These are phyloP conservation scores for Mucor ambiguus DNA, from an alignment of 371 early-diverging fungal genomes.

Conservation along the genomic window DNA sequence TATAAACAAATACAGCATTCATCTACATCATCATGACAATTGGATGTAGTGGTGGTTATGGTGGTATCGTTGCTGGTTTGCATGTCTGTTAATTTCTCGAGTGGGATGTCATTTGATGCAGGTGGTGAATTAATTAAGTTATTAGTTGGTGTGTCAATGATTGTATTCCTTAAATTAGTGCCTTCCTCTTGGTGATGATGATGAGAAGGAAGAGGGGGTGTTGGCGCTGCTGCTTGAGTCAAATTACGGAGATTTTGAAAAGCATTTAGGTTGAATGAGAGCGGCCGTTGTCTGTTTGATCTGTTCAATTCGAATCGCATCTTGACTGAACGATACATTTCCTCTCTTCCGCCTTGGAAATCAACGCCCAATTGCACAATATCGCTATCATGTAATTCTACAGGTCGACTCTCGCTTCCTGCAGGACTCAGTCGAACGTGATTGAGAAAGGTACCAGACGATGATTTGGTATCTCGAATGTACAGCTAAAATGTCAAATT, in stretches of 20 bases:
- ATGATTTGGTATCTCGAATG: constrained; percentile 82
- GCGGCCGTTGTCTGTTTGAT: constrained; percentile 24
- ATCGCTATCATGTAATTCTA: constrained; percentile 89
- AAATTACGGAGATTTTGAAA: constrained; percentile 34
- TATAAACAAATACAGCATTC: constrained; percentile 98
- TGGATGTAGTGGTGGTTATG: background rate
- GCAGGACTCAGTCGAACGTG: constrained; percentile 89
- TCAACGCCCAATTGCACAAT: constrained; percentile 94
- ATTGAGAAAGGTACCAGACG: constrained; percentile 96
- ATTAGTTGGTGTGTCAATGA: background rate
- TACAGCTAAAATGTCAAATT: constrained; percentile 11
- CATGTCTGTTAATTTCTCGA: background rate
- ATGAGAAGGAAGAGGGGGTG: constrained; percentile 4
- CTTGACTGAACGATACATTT: constrained; percentile 77
- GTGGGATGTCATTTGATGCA: background rate
- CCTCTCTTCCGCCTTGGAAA: constrained; percentile 86
- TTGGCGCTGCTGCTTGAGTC: constrained; percentile 10
- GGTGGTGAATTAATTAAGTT: background rate
- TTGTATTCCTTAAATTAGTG: background rate
- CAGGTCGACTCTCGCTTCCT: constrained; percentile 81
- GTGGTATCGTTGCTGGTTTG: constrained; percentile 1
- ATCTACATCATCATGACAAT: constrained; percentile 21
- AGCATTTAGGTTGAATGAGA: constrained; percentile 29
- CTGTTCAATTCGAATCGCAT: constrained; percentile 82
- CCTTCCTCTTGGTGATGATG: constrained; percentile 4